Base-by-base conservation (phyloP, 306 rosid genomes). In the Gastrolobium villosum region DNA sequence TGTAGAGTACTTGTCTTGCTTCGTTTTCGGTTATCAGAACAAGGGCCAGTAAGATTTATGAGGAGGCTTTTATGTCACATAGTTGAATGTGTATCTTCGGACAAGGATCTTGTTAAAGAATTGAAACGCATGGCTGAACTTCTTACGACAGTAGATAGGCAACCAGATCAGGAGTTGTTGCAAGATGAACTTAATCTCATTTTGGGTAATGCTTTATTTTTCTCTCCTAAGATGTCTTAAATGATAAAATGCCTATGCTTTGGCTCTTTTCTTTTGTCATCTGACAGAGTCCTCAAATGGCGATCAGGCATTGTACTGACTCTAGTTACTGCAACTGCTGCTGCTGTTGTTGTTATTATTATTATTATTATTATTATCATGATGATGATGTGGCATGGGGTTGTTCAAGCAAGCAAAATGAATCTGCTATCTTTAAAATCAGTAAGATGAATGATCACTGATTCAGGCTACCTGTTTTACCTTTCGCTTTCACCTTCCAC, bases 21-120 rank as follows among this genome's bases (percentile, higher is more conserved):
- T 78, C 92, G 86, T 70, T 93, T 93, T 81, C 89, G 90, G 70
- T 70, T 28, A n/a, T 88, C 97, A 32, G 96, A 91, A 81, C 92
- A 91, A 87, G 91, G 55, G 64, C 88, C 93, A 32, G 81, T 93
- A 68, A 86, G 82, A 79, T 74, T 91, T 70, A 91, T 91, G 90
- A 91, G 91, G 88, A 85, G 84, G 67, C 91, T 93, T 44, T 39
- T 93, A 49, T 52, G 41, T 59, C 86, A 74, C 10, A 15, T 82
- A 65, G 66, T 76, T 79, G 84, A 75, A 71, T 49, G 74, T 79
- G 80, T 76, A 57, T 79, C 83, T 44, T 60, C 89, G 28, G 89
- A 86, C 61, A 86, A 82, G 65, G 89, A 86, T 53, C 74, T 82
- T 75, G 80, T 79, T 41, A 86, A 82, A 79, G 89, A 86, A 64